These are phyloP conservation scores for Sporothrix globosa DNA, from an alignment of 2,329 filamentous ascomycete genomes.

Conservation along the genomic window DNA sequence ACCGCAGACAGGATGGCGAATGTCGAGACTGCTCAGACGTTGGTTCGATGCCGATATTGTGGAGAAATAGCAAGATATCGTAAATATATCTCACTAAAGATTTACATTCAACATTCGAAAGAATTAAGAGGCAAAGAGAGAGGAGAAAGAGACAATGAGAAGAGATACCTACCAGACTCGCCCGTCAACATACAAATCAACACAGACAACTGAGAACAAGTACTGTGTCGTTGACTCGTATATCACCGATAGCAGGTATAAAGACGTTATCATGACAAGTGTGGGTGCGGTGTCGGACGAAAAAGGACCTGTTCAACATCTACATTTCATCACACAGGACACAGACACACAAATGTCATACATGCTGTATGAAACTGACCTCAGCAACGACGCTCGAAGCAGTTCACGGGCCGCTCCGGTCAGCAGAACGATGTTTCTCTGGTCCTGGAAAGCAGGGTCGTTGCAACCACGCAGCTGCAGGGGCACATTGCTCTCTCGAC, in stretches of 20 bases:
- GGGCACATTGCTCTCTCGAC: background rate
- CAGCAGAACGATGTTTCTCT: background rate
- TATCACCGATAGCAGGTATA: too few species aligned
- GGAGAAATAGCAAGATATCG: background rate
- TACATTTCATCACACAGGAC: background rate
- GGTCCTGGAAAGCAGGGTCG: background rate
- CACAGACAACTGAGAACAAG: too few species aligned
- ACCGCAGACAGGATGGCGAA: background rate
- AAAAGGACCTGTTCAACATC: background rate
- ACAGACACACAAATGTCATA: background rate
- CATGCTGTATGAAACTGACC: background rate
- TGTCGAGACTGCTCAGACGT: background rate
- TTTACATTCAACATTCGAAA: too few species aligned
- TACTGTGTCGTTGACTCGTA: background rate
- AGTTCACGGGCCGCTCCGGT: slow-evolving; percentile 8
- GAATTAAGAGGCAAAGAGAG: too few species aligned
- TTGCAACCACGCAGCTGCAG: slow-evolving; percentile 3
- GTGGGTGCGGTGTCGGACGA: background rate
- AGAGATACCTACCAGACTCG: too few species aligned
- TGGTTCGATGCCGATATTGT: background rate
- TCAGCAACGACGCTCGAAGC: background rate
- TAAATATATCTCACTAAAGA: too few species aligned
- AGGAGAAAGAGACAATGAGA: too few species aligned
- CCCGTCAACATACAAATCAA: too few species aligned
- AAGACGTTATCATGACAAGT: too few species aligned